Evolutionary conservation across 1,284 basidiomycete genomes (phyloP), one percentile per base, ranked within the genome.

Genomic region (Chalciporus sp.): DNA sequence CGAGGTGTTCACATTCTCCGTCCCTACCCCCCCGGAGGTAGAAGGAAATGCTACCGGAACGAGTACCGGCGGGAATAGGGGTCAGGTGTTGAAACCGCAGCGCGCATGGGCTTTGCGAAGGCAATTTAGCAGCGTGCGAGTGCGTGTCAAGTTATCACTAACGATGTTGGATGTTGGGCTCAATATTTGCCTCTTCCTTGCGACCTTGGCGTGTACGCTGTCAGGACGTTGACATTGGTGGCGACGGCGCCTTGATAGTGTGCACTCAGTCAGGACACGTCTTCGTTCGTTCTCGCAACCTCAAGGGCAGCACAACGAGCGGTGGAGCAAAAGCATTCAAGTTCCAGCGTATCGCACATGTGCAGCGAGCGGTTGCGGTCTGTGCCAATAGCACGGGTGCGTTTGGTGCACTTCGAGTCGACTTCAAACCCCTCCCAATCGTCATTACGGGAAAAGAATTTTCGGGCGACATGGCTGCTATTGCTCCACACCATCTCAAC

Each of bases 211-310:
- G 26, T 55, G 52, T 43, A 33, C 29, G 29, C 27, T 45, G 66
- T 16, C 67, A 89, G 80, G 95, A 98, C 67, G 89, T 96, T 8
- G 95, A 93, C 0, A 79, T 98, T 19, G 94, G 95, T 14, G 76
- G 85, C 1, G 94, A 98, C 61, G 94, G 95, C 2, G 85, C 90
- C 7, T 83, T 98, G 63, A 89, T 98, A 63, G 81, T 98, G 41
- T 97, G 94, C 72, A 98, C 96, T 0, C 86, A 90, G 61, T 95
- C 95, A 1, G 96, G 96, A 0, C 95, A 98, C 63, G 95, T 98
- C 28, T 98, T 92, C 64, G 82, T 95, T 20, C 86, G 93, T 26
- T 81, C 86, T 17, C 82, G 92, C 14, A 81, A 75, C 54, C 61
- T 74, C 28, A 81, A 81, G 66, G 65, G 70, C 12, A 68, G 67